Evolutionary conservation across 192 early-diverging fungal species (phyloP).

Genomic region (Rhizophagus clarus): DNA sequence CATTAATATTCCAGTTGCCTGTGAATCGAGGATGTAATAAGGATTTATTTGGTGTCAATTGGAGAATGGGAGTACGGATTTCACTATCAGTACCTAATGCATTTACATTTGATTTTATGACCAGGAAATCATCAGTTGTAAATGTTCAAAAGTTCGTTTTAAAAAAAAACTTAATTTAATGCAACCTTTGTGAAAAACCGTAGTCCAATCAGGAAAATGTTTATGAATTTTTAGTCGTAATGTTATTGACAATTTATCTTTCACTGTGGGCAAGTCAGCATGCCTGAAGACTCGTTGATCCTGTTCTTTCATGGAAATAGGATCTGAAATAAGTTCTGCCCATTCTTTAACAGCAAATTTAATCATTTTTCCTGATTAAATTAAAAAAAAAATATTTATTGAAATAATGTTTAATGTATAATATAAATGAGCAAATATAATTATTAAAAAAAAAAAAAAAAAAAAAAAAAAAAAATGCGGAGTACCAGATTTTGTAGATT

Average conservation of each 20-base stretch:
- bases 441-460: no score
- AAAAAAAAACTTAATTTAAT: no score
- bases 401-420: no score
- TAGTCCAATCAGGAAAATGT: neutral
- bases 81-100: neutral
- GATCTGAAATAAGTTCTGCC: no score
- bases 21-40: slow-evolving; percentile 12
- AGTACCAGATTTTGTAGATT: no score
- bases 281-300: neutral
- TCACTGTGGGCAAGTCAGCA: slow-evolving; percentile 3
- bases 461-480: no score
- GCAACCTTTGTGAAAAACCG: slow-evolving; percentile 26
- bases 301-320: no score
- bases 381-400: no score
- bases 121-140: neutral
- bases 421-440: no score
- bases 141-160: neutral
- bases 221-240: slow-evolving; percentile 10
- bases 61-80: neutral
- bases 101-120: neutral
- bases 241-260: slow-evolving; percentile 4
- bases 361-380: no score
- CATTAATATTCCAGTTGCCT: neutral
- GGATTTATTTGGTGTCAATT: neutral
- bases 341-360: no score